Percentiles rank a stretch among this genome's conserved stretches.
Conservation (phyloP, 441 rosid genomes). For the Gossypium gossypioides region DNA sequence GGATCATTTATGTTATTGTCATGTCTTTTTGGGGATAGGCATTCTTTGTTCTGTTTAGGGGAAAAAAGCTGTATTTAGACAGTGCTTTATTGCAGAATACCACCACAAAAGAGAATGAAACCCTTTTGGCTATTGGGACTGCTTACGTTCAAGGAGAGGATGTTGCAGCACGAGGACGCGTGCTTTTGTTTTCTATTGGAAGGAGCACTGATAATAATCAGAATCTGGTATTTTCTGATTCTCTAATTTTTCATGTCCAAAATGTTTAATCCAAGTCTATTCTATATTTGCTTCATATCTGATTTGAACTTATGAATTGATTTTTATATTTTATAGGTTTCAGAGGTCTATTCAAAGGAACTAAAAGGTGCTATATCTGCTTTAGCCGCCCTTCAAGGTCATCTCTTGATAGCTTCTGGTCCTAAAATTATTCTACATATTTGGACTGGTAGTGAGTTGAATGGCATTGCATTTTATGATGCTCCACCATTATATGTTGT, state of each 20-base stretch:
- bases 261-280: slow-evolving; percentile 10
- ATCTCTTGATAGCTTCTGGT: slow-evolving; percentile 87
- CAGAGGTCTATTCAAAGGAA: slow-evolving; percentile 95
- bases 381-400: slow-evolving; percentile 96
- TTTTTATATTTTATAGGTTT: slow-evolving; percentile 35
- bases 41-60: background rate
- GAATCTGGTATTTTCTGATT: slow-evolving; percentile 40
- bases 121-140: slow-evolving; percentile 85
- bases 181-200: slow-evolving; percentile 69
- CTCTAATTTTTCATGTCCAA: background rate
- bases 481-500: slow-evolving; percentile 92
- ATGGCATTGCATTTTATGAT: slow-evolving; percentile 83
- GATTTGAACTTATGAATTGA: background rate
- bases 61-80: slow-evolving; percentile 10
- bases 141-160: slow-evolving; percentile 99
- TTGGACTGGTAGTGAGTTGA: slow-evolving; percentile 89
- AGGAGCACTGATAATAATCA: slow-evolving; percentile 60
- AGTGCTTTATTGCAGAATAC: slow-evolving; percentile 51
- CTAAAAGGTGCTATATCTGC: slow-evolving; percentile 98
- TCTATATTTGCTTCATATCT: background rate
- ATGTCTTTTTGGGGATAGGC: background rate
- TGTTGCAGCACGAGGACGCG: slow-evolving; percentile 97
- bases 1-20: background rate
- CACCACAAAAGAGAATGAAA: slow-evolving; percentile 73
- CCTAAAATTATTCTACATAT: slow-evolving; percentile 93